phyloP scores from a whole-genome alignment of 2,329 filamentous ascomycete species.

The Bertia moriformis region DNA sequence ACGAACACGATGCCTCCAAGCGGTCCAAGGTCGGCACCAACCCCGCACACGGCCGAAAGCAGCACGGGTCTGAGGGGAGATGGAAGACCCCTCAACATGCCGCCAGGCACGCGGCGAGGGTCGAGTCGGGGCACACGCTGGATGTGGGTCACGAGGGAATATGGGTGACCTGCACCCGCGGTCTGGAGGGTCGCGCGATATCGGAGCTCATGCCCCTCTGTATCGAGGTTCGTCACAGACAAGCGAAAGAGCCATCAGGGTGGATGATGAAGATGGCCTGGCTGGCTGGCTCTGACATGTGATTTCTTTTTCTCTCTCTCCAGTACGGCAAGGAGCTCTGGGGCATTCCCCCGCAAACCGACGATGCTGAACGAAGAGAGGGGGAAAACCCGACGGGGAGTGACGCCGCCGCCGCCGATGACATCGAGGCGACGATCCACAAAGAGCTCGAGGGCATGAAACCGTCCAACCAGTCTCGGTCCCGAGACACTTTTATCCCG shows the following conservation, averaged over 20 bases:
- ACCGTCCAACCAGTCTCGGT: slow-evolving; percentile 19
- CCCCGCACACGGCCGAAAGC: too few species aligned
- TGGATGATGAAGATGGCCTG: background rate
- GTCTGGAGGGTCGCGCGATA: slow-evolving; percentile 56
- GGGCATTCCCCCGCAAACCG: slow-evolving; percentile 19
- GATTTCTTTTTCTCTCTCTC: too few species aligned
- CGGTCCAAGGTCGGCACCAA: too few species aligned
- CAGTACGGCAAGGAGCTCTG: slow-evolving; percentile 55
- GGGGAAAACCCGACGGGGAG: too few species aligned
- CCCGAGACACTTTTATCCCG: slow-evolving; percentile 30
- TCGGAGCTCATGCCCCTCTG: slow-evolving; percentile 53
- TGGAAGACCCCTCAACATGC: slow-evolving; percentile 49
- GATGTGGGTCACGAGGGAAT: slow-evolving; percentile 60
- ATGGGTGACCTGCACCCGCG: slow-evolving; percentile 64
- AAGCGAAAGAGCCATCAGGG: slow-evolving; percentile 8
- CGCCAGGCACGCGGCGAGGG: slow-evolving; percentile 26
- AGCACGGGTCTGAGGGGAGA: too few species aligned
- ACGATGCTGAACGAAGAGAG: too few species aligned
- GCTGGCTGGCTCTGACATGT: too few species aligned
- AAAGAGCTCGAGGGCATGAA: slow-evolving; percentile 57
- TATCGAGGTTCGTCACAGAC: slow-evolving; percentile 53
- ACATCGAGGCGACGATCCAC: slow-evolving; percentile 61
- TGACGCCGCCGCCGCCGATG: slow-evolving; percentile 30
- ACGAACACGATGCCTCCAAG: too few species aligned
- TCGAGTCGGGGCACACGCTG: slow-evolving; percentile 28